Conservation (phyloP, 2,329 filamentous ascomycete genomes). For the Teratosphaeriaceae sp. region DNA sequence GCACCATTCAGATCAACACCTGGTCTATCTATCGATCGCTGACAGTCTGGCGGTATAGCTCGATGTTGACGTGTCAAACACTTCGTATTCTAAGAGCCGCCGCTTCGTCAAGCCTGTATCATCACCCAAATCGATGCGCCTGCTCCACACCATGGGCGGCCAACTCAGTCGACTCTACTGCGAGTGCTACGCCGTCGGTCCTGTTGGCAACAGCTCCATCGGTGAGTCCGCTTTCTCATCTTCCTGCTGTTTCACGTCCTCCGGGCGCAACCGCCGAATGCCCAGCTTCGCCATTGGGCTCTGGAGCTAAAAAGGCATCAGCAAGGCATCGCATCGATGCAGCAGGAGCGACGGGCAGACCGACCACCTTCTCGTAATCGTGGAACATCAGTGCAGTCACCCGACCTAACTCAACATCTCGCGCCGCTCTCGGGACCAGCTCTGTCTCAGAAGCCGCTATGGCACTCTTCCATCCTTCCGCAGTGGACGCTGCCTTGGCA, state of each 20-base stretch:
- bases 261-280: conserved; percentile 4
- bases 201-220: background rate
- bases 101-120: too few relatives aligned
- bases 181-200: too few relatives aligned
- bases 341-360: background rate
- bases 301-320: conserved; percentile 1
- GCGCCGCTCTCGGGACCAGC: conserved; percentile 7
- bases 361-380: conserved; percentile 11
- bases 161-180: too few relatives aligned
- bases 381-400: conserved; percentile 8
- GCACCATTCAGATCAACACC: background rate
- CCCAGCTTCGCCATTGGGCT: conserved; percentile 10
- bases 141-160: too few relatives aligned
- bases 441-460: conserved; percentile 11
- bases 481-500: background rate
- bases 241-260: background rate
- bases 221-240: background rate
- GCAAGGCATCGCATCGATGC: background rate
- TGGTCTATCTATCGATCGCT: background rate
- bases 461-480: background rate
- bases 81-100: too few relatives aligned
- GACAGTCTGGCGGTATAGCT: background rate
- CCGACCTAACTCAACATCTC: conserved; percentile 8
- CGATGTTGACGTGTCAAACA: too few relatives aligned
- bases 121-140: too few relatives aligned